phyloP scores from a whole-genome alignment of 352 stramenopile species.

The Globisporangium cystogenes region DNA sequence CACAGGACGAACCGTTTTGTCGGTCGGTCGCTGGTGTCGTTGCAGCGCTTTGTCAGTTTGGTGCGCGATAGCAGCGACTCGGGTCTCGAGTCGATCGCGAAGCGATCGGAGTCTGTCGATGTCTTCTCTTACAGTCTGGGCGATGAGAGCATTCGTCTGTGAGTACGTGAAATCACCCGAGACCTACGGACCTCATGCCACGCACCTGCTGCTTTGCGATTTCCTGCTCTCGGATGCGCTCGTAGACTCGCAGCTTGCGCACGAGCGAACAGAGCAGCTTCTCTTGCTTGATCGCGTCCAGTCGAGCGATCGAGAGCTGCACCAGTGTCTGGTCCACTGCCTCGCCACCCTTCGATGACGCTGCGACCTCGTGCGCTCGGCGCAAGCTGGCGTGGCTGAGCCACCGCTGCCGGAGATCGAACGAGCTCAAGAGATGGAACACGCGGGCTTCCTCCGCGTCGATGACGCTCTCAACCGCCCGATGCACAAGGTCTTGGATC shows the following conservation, averaged over 20 bases:
- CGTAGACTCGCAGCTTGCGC: slow-evolving; percentile 20
- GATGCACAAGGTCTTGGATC: slow-evolving; percentile 22
- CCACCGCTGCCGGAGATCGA: slow-evolving; percentile 23
- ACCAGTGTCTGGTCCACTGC: slow-evolving; percentile 24
- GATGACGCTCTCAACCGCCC: slow-evolving; percentile 14
- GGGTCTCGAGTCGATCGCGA: neutral
- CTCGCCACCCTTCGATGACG: neutral
- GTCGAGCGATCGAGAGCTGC: slow-evolving; percentile 28
- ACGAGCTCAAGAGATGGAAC: slow-evolving; percentile 16
- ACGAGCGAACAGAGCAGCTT: slow-evolving; percentile 18
- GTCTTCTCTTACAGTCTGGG: slow-evolving; percentile 5
- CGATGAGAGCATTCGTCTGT: neutral
- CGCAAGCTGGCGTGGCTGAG: slow-evolving; percentile 10
- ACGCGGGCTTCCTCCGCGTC: slow-evolving; percentile 20
- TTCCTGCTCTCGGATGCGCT: slow-evolving; percentile 25
- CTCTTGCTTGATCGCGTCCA: slow-evolving; percentile 35
- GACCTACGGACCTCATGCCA: neutral
- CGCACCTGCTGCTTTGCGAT: slow-evolving; percentile 21
- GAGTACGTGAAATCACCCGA: too few relatives aligned
- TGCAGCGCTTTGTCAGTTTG: neutral
- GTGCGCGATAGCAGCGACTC: slow-evolving; percentile 3
- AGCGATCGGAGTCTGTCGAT: neutral
- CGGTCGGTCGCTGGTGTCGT: neutral
- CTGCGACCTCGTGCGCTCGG: neutral
- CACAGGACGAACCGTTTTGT: neutral